Evolutionary conservation across 2,329 filamentous ascomycete species (phyloP), one percentile per base, ranked within the genome.

Genomic region (Scedosporium dehoogii): DNA sequence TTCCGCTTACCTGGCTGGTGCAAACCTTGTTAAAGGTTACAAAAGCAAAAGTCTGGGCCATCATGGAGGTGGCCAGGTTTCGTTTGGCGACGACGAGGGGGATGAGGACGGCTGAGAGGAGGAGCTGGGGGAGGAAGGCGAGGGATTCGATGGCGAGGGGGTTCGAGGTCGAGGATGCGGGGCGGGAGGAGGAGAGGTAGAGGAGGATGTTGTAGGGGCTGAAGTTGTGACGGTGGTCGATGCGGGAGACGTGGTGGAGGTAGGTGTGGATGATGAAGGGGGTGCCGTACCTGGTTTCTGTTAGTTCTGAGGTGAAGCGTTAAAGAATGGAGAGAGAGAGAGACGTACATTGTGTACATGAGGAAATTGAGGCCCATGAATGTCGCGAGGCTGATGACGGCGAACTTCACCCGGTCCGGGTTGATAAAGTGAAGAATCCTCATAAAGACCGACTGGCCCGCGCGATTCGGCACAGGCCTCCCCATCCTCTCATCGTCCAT

Each of bases 1-100:
- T n/a, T n/a, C n/a, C n/a, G n/a, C 81, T 66, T 82, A 94, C 91
- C 83, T 97, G 93, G 70, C 92, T 96, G 3, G 94, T 99, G 81
- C 93, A 97, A 65, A 99, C 94, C 78, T 99, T 99, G 78, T 99
- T 99, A 69, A 97, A 97, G 0, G 92, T 88, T 3, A 97, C 94
- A 74, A 99, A 99, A 0, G 93, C 91, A 75, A 97, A 96, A 0
- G 94, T 97, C 75, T 99, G 94, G 3, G 91, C 91, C 65, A 97
- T 83, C 90, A 97, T 92, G 4, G 90, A 88, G 0, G 86, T 84
- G 0, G 92, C 82, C 0, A 99, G 81, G 69, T 94, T 87, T 68
- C 85, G 89, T 72, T 93, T 96, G 16, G 91, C 90, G 21, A 96
- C 76, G 1, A 82, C 80, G 1, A 96, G 71, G 0, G 91, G 89